These are phyloP conservation scores for Friedmanniomyces endolithicus DNA, from an alignment of 495 filamentous ascomycete species.

Conservation along the genomic window DNA sequence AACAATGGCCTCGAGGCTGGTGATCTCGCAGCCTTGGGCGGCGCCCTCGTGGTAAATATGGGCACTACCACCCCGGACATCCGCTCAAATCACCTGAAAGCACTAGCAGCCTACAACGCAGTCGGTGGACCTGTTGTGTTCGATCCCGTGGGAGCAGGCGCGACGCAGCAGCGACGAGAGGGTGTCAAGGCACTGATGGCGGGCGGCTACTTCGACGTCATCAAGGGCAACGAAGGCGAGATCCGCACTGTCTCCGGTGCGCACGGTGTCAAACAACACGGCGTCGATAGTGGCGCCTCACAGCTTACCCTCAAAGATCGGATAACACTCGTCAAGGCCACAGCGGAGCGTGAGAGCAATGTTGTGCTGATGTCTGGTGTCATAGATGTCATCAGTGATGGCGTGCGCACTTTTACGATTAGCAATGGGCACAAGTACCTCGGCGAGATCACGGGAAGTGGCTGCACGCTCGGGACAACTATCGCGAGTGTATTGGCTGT, in stretches of 20 bases:
- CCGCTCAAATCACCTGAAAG: constrained; percentile 51
- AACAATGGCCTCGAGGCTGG: constrained; percentile 70
- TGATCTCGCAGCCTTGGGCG: constrained; percentile 56
- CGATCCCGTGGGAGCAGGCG: constrained; percentile 86
- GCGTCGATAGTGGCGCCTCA: constrained; percentile 69
- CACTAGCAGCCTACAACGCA: constrained; percentile 65
- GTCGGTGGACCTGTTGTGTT: constrained; percentile 63
- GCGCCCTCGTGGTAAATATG: constrained; percentile 84
- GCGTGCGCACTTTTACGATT: constrained; percentile 49
- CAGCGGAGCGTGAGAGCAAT: constrained; percentile 56
- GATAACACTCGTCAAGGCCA: constrained; percentile 45
- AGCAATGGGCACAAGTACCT: constrained; percentile 68
- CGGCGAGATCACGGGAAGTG: constrained; percentile 74
- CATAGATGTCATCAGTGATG: constrained; percentile 69
- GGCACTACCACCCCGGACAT: constrained; percentile 69
- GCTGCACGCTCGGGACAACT: constrained; percentile 73
- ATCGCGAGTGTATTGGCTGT: constrained; percentile 62
- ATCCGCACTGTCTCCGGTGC: constrained; percentile 57
- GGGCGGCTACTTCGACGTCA: constrained; percentile 65
- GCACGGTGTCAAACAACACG: constrained; percentile 46
- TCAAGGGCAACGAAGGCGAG: constrained; percentile 93
- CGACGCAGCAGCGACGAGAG: constrained; percentile 57
- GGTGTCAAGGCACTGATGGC: constrained; percentile 62
- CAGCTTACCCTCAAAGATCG: constrained; percentile 43
- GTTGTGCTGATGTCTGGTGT: constrained; percentile 78